Conservation (phyloP, 768 basidiomycete species). For the Candolleomyces aberdarensis region DNA sequence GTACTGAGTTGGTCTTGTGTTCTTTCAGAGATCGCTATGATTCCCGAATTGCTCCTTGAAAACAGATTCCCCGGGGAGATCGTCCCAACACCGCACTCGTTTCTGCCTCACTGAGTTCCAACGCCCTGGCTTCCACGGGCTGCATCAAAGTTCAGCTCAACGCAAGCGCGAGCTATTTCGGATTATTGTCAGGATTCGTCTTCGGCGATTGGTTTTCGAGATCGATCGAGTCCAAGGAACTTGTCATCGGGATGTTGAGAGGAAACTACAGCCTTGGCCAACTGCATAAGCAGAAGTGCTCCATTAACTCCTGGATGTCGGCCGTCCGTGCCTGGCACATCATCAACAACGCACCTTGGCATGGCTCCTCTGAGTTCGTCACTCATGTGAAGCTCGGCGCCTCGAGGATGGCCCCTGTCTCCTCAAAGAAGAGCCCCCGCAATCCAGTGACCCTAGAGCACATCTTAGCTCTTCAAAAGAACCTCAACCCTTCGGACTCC, state of each 20-base stretch:
- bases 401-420: background rate
- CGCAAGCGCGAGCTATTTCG: slow-evolving; percentile 8
- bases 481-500: too few relatives aligned
- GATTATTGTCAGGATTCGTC: slow-evolving; percentile 9
- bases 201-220: slow-evolving; percentile 11
- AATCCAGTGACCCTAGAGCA: background rate
- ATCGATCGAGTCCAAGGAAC: slow-evolving; percentile 9
- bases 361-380: slow-evolving; percentile 22
- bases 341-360: slow-evolving; percentile 29
- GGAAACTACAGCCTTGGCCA: background rate
- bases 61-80: slow-evolving; percentile 29
- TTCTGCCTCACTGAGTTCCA: slow-evolving; percentile 29
- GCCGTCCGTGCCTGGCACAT: too few relatives aligned
- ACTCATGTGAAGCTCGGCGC: slow-evolving; percentile 14
- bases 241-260: slow-evolving; percentile 8
- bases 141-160: slow-evolving; percentile 40
- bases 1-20: slow-evolving; percentile 43
- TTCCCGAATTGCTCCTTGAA: background rate
- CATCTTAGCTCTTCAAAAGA: background rate
- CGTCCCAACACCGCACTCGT: slow-evolving; percentile 47
- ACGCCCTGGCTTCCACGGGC: slow-evolving; percentile 28
- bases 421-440: too few relatives aligned
- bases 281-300: too few relatives aligned
- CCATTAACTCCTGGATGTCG: too few relatives aligned
- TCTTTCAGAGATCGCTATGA: background rate